Evolutionary conservation across 495 filamentous ascomycete genomes (phyloP), one percentile per base, ranked within the genome.

Genomic region (Jackrogersella minutella): DNA sequence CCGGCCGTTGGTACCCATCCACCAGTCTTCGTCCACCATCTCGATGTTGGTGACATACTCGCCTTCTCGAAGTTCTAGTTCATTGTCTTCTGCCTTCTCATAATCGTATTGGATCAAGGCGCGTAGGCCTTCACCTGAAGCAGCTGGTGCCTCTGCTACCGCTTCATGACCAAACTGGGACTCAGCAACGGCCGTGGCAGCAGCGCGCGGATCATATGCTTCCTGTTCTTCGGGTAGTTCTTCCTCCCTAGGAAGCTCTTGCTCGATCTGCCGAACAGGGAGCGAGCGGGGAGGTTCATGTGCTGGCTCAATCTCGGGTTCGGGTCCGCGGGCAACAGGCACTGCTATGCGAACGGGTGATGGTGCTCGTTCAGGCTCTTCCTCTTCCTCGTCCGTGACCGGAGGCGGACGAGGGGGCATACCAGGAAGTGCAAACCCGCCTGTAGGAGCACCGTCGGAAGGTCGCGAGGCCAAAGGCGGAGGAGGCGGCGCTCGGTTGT

Each of bases 1-100:
- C 49, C 77, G 80, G 5, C 79, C 71, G 74, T 97, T 98, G 57
- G 87, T 87, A 9, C 95, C 95, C 84, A 95, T 88, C 95, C 95
- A 99, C 95, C 95, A 99, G 73, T 98, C 94, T 44, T 86, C 85
- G 64, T 99, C 96, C 1, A 99, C 93, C 92, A 96, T 96, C 43
- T 99, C 93, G 71, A 99, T 96, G 64, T 97, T 88, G n/a, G 88
- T 93, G 33, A 99, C 89, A 68, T 88, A 86, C 57, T 97, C 92
- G 14, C 93, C 93, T 77, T 99, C 95, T n/a, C 81, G 82, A 3
- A 99, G 82, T 58, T 96, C 91, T 40, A 98, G 81, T 75, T 99
- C 95, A 73, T 99, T 99, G 57, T 96, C 92, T 76, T 99, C 95
- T 2, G 91, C 93, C 74, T 93, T 97, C 62, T 97, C 93, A 68